Base-by-base conservation (phyloP, 805 yeast genomes). In the Yarrowia divulgata region DNA sequence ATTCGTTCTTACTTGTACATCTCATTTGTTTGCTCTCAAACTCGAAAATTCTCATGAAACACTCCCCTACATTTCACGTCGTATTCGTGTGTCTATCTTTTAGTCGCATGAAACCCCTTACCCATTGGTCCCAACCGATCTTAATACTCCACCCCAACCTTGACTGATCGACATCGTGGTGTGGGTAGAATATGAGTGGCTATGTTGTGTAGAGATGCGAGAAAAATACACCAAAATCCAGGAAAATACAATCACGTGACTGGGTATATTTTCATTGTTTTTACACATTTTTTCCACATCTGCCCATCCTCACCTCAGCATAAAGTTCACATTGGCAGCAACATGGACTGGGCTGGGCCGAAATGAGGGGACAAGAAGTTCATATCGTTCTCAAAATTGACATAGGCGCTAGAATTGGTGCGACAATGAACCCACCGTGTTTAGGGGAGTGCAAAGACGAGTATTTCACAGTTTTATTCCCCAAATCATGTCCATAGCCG, bases 271-370 rank as follows among this genome's bases (percentile, higher is more conserved):
- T 39, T 13, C 42, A n/a, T n/a, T n/a, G n/a, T n/a, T n/a, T n/a
- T n/a, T n/a, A n/a, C n/a, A 4, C 42, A 1, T 10, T 39, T 39
- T 39, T 39, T 12, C 14, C 42, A 9, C 16, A 34, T 8, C 37
- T 9, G 1, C 37, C 37, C 37, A 34, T 34, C 6, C 10, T 9
- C 18, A 42, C 9, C 23, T 8, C 37, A 18, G 35, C 54, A 49
- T 49, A 49, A 49, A 49, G 54, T 49, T 49, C 55, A 50, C 55
- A 29, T 50, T 32, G 55, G 55, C 40, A 50, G 55, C 55, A 50
- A 50, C 14, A 39, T 50, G 39, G 40, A 34, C 23, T 34, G 23
- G 39, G 55, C 23, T 34, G 23, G 39, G 55, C 40, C 35, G 16
- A 46, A n/a, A 46, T 19, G 49, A 19, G 49, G 32, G 49, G 49